A percentile compares a stretch with the other conserved stretches of the same genome.
Evolutionary conservation across 768 basidiomycete genomes (phyloP).

Genomic region (Tulasnella sp.): DNA sequence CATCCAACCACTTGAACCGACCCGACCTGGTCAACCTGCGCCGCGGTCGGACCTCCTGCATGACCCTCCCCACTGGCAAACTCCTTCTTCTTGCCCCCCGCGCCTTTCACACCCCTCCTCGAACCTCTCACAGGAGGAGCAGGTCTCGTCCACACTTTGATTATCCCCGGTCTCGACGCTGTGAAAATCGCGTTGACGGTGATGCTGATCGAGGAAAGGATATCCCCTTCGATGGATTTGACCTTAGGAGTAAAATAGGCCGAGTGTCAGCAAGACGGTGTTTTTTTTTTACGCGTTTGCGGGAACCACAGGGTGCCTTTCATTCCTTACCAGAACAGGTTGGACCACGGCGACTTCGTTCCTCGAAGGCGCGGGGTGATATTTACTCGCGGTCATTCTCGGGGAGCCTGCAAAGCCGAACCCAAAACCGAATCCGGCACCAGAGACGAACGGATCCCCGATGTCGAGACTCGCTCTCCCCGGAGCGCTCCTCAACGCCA

Average conservation of each 20-base stretch:
- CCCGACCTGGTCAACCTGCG: neutral
- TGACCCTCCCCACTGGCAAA: neutral
- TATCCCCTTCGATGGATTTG: conserved; percentile 72
- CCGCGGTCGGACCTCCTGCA: neutral
- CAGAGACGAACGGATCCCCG: conserved; percentile 13
- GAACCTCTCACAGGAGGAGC: conserved; percentile 18
- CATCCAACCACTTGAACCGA: neutral
- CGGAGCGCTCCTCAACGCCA: conserved; percentile 43
- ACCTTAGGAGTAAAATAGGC: conserved; percentile 40
- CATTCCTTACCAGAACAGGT: conserved; percentile 78
- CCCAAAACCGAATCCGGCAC: neutral
- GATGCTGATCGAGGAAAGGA: conserved; percentile 67
- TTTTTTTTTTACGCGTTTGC: too few relatives aligned
- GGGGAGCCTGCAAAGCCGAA: neutral
- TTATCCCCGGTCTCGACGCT: conserved; percentile 62
- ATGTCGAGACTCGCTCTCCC: conserved; percentile 4
- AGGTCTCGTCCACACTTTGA: conserved; percentile 60
- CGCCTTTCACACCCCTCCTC: neutral
- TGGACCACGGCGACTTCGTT: conserved; percentile 87
- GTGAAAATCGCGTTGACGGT: conserved; percentile 73
- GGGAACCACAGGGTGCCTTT: too few relatives aligned
- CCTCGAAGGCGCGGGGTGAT: conserved; percentile 82
- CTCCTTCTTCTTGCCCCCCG: neutral
- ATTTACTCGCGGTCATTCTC: conserved; percentile 30
- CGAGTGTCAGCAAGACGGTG: conserved; percentile 5